Conservation (phyloP, 768 basidiomycete species). For the Leccinum subgranulosum region DNA sequence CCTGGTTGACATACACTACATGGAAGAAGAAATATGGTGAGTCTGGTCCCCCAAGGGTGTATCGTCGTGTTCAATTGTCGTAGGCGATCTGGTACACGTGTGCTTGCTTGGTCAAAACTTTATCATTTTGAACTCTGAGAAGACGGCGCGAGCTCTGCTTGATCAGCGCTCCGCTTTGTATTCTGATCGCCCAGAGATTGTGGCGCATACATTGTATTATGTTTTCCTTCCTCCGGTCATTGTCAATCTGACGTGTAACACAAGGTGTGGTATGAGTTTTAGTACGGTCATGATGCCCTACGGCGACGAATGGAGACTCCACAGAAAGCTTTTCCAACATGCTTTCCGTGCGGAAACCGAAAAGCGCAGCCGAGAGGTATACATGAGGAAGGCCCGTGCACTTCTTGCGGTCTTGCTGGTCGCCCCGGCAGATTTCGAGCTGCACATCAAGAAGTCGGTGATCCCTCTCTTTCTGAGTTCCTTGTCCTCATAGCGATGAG, state of each 20-base stretch:
- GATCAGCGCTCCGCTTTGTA: conserved; percentile 29
- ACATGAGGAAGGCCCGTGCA: conserved; percentile 16
- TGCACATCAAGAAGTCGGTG: conserved; percentile 20
- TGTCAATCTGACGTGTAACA: neutral
- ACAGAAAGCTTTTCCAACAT: conserved; percentile 30
- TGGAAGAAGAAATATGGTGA: conserved; percentile 34
- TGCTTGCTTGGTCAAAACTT: conserved; percentile 24
- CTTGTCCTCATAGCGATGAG: neutral
- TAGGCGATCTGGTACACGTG: conserved; percentile 23
- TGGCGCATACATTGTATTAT: conserved; percentile 13
- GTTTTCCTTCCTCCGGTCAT: neutral
- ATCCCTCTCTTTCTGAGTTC: neutral
- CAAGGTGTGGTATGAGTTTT: conserved; percentile 28
- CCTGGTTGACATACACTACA: conserved; percentile 35
- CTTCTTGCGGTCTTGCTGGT: conserved; percentile 23
- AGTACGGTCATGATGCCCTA: conserved; percentile 29
- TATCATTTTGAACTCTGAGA: conserved; percentile 29
- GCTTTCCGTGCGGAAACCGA: conserved; percentile 24
- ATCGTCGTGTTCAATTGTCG: neutral
- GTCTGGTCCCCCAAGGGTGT: neutral
- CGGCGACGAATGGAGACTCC: conserved; percentile 29
- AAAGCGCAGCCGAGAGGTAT: conserved; percentile 16
- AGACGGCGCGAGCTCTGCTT: conserved; percentile 21
- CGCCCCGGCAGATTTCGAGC: conserved; percentile 22
- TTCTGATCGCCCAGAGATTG: conserved; percentile 25